Conservation (phyloP, 2,329 filamentous ascomycete genomes). For the Madurella mycetomatis region DNA sequence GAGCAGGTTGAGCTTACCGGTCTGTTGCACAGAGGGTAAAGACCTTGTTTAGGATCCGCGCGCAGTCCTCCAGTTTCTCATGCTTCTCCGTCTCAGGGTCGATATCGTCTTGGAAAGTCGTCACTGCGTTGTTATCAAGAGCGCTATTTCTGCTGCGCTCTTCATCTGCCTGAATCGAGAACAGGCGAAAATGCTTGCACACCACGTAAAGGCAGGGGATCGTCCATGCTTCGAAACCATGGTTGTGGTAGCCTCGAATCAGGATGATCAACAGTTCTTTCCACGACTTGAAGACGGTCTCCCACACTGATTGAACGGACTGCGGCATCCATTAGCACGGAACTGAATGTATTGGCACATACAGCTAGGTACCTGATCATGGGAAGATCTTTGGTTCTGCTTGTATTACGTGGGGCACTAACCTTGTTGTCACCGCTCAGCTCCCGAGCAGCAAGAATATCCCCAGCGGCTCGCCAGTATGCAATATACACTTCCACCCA, state of each 20-base stretch:
- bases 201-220: slow-evolving; percentile 84
- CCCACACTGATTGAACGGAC: slow-evolving; percentile 56
- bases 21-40: slow-evolving; percentile 89
- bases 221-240: slow-evolving; percentile 81
- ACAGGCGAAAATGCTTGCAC: slow-evolving; percentile 79
- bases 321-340: not conserved
- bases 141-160: slow-evolving; percentile 44
- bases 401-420: slow-evolving; percentile 1
- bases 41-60: slow-evolving; percentile 83
- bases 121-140: slow-evolving; percentile 36
- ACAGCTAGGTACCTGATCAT: not conserved
- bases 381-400: not conserved
- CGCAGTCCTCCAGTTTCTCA: slow-evolving; percentile 84
- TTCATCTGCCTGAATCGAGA: slow-evolving; percentile 87
- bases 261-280: slow-evolving; percentile 75
- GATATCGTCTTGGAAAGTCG: slow-evolving; percentile 72
- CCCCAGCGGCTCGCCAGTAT: slow-evolving; percentile 79
- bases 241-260: slow-evolving; percentile 74
- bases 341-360: not conserved
- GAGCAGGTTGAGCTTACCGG: slow-evolving; percentile 53
- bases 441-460: slow-evolving; percentile 64
- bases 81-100: slow-evolving; percentile 72
- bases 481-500: slow-evolving; percentile 82
- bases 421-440: slow-evolving; percentile 38
- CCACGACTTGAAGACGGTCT: slow-evolving; percentile 83